Evolutionary conservation across 2,329 filamentous ascomycete genomes (phyloP).

Genomic region (Grosmannia serpens): DNA sequence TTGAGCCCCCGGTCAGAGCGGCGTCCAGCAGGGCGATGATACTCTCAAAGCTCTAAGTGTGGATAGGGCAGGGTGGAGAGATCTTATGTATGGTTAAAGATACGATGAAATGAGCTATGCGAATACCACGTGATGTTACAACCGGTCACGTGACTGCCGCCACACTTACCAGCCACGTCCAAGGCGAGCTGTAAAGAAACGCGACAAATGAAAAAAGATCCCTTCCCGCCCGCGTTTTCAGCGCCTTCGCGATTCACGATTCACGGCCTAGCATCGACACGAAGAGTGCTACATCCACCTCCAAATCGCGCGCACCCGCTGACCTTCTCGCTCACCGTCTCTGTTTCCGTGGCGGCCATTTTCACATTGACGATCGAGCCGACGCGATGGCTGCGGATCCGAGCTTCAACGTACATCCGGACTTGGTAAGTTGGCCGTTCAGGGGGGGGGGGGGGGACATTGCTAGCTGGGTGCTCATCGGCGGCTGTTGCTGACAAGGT

Average conservation of each 20-base stretch:
- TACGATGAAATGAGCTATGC: neutral
- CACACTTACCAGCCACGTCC: neutral
- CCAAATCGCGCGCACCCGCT: neutral
- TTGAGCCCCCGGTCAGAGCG: neutral
- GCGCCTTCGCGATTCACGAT: neutral
- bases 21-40: neutral
- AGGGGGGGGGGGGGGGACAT: neutral
- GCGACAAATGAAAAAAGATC: conserved; percentile 4
- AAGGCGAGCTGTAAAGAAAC: neutral
- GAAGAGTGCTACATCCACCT: neutral
- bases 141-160: neutral
- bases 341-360: neutral
- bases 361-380: neutral
- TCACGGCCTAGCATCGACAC: neutral
- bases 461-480: neutral
- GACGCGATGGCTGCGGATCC: conserved; percentile 18
- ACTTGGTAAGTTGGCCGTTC: conserved; percentile 16
- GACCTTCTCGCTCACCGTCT: neutral
- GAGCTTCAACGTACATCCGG: conserved; percentile 22
- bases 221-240: neutral
- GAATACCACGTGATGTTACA: neutral
- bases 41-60: neutral
- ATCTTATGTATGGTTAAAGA: neutral
- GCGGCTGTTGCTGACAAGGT: neutral
- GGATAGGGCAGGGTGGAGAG: neutral